These are phyloP conservation scores for Holtermannia corniformis DNA, from an alignment of 768 basidiomycete genomes.

Conservation along the genomic window DNA sequence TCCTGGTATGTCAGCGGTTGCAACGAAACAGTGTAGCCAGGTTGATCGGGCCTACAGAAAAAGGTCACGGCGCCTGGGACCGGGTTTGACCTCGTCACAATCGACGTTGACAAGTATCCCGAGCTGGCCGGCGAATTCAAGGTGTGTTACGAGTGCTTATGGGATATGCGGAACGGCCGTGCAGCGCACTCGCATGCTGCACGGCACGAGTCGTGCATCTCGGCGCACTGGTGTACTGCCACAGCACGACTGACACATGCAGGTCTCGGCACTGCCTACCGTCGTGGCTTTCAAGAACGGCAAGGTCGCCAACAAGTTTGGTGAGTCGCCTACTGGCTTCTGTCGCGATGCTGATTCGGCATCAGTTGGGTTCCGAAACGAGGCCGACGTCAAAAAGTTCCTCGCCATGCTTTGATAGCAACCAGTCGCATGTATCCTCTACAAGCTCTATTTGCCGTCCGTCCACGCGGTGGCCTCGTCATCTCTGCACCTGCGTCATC, in stretches of 20 bases:
- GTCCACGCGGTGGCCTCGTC: no score
- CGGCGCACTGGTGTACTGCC: background rate
- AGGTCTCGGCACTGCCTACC: constrained; percentile 34
- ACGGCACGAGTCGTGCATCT: no score
- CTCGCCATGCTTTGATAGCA: constrained; percentile 18
- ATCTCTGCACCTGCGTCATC: no score
- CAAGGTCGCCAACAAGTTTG: constrained; percentile 29
- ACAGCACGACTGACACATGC: background rate
- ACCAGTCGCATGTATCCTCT: no score
- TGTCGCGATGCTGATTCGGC: background rate
- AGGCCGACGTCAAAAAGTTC: constrained; percentile 29
- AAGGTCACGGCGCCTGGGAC: constrained; percentile 22
- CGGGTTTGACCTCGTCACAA: constrained; percentile 17
- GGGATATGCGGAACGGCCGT: no score
- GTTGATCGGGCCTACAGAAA: constrained; percentile 6
- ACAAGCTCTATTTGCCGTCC: no score
- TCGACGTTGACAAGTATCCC: constrained; percentile 30
- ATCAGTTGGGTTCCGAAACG: constrained; percentile 21
- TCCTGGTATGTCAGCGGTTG: constrained; percentile 8
- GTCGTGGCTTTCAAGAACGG: constrained; percentile 38
- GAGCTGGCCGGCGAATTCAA: constrained; percentile 32
- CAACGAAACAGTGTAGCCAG: background rate
- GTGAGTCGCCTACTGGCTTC: constrained; percentile 11
- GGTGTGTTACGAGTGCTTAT: no score
- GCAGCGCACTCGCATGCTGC: no score